These are phyloP conservation scores for Auriscalpium vulgare DNA, from an alignment of 768 basidiomycete genomes.

Conservation along the genomic window DNA sequence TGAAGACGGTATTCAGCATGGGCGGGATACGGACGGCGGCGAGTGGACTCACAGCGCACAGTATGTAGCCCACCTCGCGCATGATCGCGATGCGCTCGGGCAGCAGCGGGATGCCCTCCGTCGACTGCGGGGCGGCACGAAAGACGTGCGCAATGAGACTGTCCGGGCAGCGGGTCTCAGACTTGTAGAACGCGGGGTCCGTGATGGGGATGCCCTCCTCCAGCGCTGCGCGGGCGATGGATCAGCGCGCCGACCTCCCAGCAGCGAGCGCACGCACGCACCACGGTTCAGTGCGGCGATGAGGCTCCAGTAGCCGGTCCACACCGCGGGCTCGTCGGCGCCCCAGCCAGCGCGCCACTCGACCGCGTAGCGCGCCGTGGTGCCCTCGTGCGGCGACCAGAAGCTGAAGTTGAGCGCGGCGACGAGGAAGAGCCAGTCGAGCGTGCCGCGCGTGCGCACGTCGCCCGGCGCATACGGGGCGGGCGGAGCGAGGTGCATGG, in stretches of 20 bases:
- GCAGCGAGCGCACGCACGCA: conserved; percentile 21
- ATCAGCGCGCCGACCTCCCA: background rate
- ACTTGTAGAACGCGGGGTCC: conserved; percentile 71
- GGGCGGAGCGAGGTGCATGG: conserved; percentile 64
- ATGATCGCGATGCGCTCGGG: conserved; percentile 66
- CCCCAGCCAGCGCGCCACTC: conserved; percentile 70
- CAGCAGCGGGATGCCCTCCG: conserved; percentile 64
- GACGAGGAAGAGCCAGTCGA: conserved; percentile 87
- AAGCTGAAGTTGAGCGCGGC: conserved; percentile 84
- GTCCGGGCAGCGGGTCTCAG: conserved; percentile 63
- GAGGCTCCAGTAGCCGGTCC: conserved; percentile 85
- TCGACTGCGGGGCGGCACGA: conserved; percentile 45
- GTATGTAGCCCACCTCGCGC: conserved; percentile 66
- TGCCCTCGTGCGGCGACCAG: conserved; percentile 70
- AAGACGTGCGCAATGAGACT: conserved; percentile 62
- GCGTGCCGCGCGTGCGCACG: conserved; percentile 33
- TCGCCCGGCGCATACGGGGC: conserved; percentile 50
- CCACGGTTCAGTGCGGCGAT: conserved; percentile 81
- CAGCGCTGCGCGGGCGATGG: conserved; percentile 42
- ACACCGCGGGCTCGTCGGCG: conserved; percentile 38
- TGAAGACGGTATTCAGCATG: background rate
- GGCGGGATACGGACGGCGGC: background rate
- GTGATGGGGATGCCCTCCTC: conserved; percentile 73
- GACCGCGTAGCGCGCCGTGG: conserved; percentile 60
- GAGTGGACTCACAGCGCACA: conserved; percentile 49